These are phyloP conservation scores for Lipomyces lipofer DNA, from an alignment of 805 yeast genomes.

Conservation along the genomic window DNA sequence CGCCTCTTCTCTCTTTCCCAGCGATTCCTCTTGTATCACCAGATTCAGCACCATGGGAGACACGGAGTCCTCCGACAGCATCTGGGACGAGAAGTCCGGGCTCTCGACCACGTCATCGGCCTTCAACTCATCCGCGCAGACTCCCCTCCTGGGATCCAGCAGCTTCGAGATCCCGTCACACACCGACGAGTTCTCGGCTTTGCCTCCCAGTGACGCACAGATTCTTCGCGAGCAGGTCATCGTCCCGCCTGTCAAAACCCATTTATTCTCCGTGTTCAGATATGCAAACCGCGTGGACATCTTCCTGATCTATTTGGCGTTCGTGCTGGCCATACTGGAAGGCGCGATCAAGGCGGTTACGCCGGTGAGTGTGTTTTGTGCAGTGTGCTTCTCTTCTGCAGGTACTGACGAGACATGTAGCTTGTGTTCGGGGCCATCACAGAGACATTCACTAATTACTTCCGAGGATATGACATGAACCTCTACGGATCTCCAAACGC, in stretches of 20 bases:
- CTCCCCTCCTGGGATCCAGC: background rate
- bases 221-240: slow-evolving; percentile 41
- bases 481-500: slow-evolving; percentile 16
- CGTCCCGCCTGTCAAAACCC: slow-evolving; percentile 23
- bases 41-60: background rate
- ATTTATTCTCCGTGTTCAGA: slow-evolving; percentile 38
- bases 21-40: too few species aligned
- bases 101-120: background rate
- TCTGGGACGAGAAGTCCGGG: background rate
- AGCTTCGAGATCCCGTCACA: slow-evolving; percentile 12
- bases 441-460: slow-evolving; percentile 40
- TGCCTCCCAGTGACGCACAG: slow-evolving; percentile 39
- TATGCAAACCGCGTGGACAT: slow-evolving; percentile 40
- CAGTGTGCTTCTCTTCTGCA: background rate
- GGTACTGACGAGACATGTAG: slow-evolving; percentile 27
- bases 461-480: slow-evolving; percentile 3
- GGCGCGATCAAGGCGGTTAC: slow-evolving; percentile 44
- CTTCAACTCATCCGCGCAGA: background rate
- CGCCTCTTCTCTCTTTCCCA: too few species aligned
- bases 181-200: slow-evolving; percentile 30
- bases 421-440: slow-evolving; percentile 45
- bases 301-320: slow-evolving; percentile 36
- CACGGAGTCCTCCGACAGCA: background rate
- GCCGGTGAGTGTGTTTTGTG: slow-evolving; percentile 11
- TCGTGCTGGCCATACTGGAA: slow-evolving; percentile 39